Conservation (phyloP, 495 filamentous ascomycete genomes). For the Stereocaulon alpinum region DNA sequence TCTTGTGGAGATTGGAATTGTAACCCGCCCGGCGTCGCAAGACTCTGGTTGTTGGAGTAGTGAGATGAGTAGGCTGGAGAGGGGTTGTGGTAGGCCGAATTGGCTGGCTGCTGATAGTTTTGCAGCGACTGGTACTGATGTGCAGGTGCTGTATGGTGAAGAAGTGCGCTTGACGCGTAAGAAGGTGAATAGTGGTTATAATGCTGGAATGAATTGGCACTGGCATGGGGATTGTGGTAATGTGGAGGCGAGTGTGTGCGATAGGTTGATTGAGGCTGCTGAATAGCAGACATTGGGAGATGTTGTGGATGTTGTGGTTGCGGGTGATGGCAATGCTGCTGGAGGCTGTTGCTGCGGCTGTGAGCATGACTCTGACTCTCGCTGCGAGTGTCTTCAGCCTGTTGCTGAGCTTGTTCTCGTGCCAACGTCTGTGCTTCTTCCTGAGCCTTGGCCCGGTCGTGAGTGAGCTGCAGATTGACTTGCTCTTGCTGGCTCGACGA, state of each 20-base stretch:
- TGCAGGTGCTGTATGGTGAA: constrained; percentile 1
- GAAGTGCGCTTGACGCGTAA: constrained; percentile 8
- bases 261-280: constrained; percentile 7
- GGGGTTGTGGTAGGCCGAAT: constrained; percentile 7
- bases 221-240: constrained; percentile 9
- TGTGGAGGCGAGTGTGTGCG: constrained; percentile 10
- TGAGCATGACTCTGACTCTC: constrained; percentile 1
- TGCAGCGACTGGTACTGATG: constrained; percentile 9
- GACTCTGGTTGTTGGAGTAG: background rate
- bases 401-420: constrained; percentile 11
- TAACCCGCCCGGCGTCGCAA: constrained; percentile 1
- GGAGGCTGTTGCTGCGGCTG: constrained; percentile 7
- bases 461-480: constrained; percentile 14
- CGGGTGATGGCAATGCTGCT: constrained; percentile 6
- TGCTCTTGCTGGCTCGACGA: constrained; percentile 20
- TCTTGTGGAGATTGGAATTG: constrained; percentile 23
- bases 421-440: constrained; percentile 7
- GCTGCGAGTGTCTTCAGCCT: constrained; percentile 9
- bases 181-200: constrained; percentile 11
- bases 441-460: constrained; percentile 15
- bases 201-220: constrained; percentile 8
- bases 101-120: constrained; percentile 9
- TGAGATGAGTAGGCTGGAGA: background rate
- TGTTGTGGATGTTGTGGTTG: constrained; percentile 17
- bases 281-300: constrained; percentile 17